Base-by-base conservation (phyloP, 495 filamentous ascomycete genomes). In the Aspergillus bertholletiae region DNA sequence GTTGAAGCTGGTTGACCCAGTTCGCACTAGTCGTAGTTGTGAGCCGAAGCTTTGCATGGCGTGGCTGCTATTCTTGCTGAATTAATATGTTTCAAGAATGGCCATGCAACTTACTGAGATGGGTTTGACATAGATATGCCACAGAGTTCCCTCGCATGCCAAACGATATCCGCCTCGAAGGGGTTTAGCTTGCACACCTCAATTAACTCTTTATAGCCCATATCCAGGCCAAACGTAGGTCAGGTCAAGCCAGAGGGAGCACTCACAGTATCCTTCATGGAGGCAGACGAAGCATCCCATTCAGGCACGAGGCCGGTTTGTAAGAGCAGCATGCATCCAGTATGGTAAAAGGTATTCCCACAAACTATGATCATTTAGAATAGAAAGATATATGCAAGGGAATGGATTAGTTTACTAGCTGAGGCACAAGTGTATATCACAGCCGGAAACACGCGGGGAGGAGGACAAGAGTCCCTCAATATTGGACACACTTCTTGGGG, bases 1-100 rank as follows among this genome's bases (percentile, higher is more conserved):
- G 55, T 41, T 58, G 50, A 30, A 58, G 45, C 15, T 58, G 55
- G 18, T 58, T 58, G 13, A 58, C 55, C 55, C 55, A 58, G 28
- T 58, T 58, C 15, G 55, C 55, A 34, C 55, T 58, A 18, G 15
- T 21, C 4, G 32, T 17, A 50, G 39, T 3, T 22, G 7, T 7
- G 23, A 51, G 39, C 23, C 2, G 8, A 34, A 28, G n/a, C 6
- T 23, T 22, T 13, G 27, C 5, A 9, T 28, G 27, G 9, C 27
- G 27, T 9, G 27, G 9, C 9, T 28, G 27, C n/a, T n/a, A n/a
- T n/a, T n/a, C n/a, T n/a, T n/a, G n/a, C n/a, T n/a, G n/a, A n/a
- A n/a, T n/a, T n/a, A n/a, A n/a, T 28, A 28, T 9, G 5, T 9
- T 28, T 5, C 27, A 9, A 9, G 27, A 5, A 9, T 5, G 27